Percentiles rank a stretch among this genome's conserved stretches.
Conservation (phyloP, 495 filamentous ascomycete genomes). For the Tuber calosporum region DNA sequence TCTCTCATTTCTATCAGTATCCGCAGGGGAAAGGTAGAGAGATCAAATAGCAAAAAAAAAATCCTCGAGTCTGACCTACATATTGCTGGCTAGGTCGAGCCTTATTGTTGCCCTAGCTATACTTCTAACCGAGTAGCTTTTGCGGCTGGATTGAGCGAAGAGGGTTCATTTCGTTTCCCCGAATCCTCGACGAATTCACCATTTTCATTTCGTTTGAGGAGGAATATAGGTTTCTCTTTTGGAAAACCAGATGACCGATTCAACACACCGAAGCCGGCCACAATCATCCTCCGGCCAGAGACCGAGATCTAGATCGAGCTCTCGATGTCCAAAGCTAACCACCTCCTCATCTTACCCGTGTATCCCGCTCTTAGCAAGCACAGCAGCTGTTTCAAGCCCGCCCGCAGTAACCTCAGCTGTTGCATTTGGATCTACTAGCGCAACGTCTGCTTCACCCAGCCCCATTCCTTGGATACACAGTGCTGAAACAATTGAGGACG, state of each 20-base stretch:
- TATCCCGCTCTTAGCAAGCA: constrained; percentile 30
- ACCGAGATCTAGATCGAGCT: constrained; percentile 25
- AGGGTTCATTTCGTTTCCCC: constrained; percentile 28
- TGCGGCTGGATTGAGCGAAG: constrained; percentile 32
- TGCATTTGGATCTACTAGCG: constrained; percentile 35
- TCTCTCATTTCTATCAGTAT: constrained; percentile 23
- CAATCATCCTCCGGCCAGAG: constrained; percentile 33
- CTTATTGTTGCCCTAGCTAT: constrained; percentile 39
- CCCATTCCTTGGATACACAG: constrained; percentile 25
- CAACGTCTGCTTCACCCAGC: constrained; percentile 31
- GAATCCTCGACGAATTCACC: neutral
- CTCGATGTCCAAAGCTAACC: constrained; percentile 31
- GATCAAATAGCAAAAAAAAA: constrained; percentile 27
- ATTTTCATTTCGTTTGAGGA: neutral
- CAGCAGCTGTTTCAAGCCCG: constrained; percentile 33
- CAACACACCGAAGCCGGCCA: constrained; percentile 32
- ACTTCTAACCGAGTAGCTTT: constrained; percentile 33
- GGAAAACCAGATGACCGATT: constrained; percentile 27
- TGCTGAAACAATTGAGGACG: constrained; percentile 32
- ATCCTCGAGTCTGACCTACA: constrained; percentile 34
- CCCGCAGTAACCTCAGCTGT: constrained; percentile 36
- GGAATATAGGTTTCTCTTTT: neutral
- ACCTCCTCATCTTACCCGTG: constrained; percentile 32
- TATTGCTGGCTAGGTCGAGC: constrained; percentile 30
- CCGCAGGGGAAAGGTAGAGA: neutral